Percentiles rank a stretch among this genome's conserved stretches.
These are phyloP conservation scores for Paramecium bursaria DNA, from an alignment of 73 alveolate genomes.

Conservation along the genomic window DNA sequence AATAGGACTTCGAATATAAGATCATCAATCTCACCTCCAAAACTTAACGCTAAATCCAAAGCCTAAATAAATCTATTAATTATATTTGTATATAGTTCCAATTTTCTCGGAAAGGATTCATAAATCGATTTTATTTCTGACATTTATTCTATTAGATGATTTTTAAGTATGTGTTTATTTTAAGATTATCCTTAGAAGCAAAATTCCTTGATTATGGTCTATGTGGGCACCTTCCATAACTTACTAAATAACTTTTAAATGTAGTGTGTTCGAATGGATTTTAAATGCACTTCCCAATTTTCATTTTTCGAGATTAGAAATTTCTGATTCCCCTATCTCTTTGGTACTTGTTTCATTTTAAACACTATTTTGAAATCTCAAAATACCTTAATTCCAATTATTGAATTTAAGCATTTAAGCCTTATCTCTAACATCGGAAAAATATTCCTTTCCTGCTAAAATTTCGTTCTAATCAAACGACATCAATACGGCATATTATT, in stretches of 20 bases:
- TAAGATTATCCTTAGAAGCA: slow-evolving; percentile 9
- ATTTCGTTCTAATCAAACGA: too few species aligned
- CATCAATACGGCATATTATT: too few species aligned
- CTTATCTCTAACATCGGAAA: too few species aligned
- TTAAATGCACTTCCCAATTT: slow-evolving; percentile 55
- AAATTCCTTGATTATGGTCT: background rate
- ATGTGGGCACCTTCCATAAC: slow-evolving; percentile 50
- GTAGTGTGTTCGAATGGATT: slow-evolving; percentile 54
- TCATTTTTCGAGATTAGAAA: slow-evolving; percentile 50
- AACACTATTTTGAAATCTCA: too few species aligned
- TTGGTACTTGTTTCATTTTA: too few species aligned
- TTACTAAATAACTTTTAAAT: slow-evolving; percentile 28
- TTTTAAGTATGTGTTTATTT: slow-evolving; percentile 13
- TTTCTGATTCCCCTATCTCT: too few species aligned
- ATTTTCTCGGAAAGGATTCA: background rate
- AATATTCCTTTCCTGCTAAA: too few species aligned
- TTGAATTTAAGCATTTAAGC: too few species aligned
- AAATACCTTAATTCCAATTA: too few species aligned
- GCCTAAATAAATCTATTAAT: slow-evolving; percentile 20
- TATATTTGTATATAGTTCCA: slow-evolving; percentile 32
- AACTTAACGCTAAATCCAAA: slow-evolving; percentile 22
- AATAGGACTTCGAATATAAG: slow-evolving; percentile 11
- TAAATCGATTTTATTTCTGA: background rate
- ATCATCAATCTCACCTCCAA: slow-evolving; percentile 5
- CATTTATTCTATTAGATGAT: background rate